Base-by-base conservation (phyloP, 2,329 filamentous ascomycete genomes). In the Malbranchea cinnamomea region DNA sequence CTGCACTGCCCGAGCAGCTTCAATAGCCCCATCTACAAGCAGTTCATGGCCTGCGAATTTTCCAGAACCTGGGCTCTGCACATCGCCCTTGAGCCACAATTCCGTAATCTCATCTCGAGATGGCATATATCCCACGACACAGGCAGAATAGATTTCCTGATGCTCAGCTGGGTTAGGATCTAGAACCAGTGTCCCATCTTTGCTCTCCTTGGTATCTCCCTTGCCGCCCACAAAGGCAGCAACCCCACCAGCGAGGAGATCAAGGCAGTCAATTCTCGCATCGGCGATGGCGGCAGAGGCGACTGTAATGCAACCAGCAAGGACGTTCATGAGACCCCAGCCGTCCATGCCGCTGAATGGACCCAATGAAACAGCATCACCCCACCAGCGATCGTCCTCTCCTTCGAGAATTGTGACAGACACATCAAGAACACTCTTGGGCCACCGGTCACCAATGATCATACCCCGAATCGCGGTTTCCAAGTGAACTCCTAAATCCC, bases 351-450 rank as follows among this genome's bases (percentile, higher is more conserved):
- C 37, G 5, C 44, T 37, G 18, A 37, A 23, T 26, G 63, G 18
- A 54, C 68, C 51, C 51, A 68, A 33, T 50, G 52, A 12, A 43
- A 56, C 34, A 56, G 62, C 6, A 48, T 72, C 67, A 4, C 67
- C 71, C 66, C 68, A 72, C 65, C 69, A 74, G 20, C 63, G 62
- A 44, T 87, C 78, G 50, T 94, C 82, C 48, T 95, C 89, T 3
- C 83, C 87, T 57, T 98, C 89, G 11, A 98, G 64, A 28, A 98
- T 74, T 0, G 84, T 94, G 28, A 98, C 74, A 11, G 93, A 77
- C 23, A 98, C 76, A 50, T 98, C 89, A n/a, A 93, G 76, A 25
- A 83, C 85, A 52, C 83, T 93, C 63, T 98, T 98, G n/a, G 89
- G 89, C 82, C 87, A 98, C 34, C 87, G 68, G 50, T 94, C 85